Evolutionary conservation across 1,284 basidiomycete genomes (phyloP), one percentile per base, ranked within the genome.

Genomic region (Cryptococcus sp.): DNA sequence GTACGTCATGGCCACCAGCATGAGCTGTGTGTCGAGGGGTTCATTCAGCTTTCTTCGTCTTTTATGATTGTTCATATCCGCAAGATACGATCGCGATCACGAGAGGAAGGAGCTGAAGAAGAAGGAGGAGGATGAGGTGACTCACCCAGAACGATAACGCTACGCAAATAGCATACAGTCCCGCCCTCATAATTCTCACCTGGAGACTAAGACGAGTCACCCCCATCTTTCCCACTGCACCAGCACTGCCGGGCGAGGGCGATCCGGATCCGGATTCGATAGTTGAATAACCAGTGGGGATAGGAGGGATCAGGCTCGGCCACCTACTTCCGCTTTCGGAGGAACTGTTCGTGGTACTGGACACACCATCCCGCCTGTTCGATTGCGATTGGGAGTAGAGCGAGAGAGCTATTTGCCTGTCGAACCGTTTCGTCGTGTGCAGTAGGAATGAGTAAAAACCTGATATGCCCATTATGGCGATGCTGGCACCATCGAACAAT

Each of bases 1-100:
- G 69, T 77, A 81, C 5, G 78, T 78, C 80, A 81, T 81, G 10
- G 79, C 76, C 31, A 79, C 80, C 42, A 81, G 70, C 80, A 81
- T 81, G 60, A 81, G 71, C 77, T 78, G 57, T n/a, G 16, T 1
- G 16, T 19, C 41, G 19, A 42, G 41, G 41, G 19, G 7, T 3
- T 17, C 16, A 42, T 16, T 17, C 41, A 42, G 41, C 42, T 8
- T 19, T 45, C 42, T 8, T 4, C 42, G n/a, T n/a, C 42, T 5
- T 4, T 13, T n/a, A 10, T 31, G 27, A 31, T 10, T 31, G 27
- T 31, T 31, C 27, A n/a, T n/a, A n/a, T n/a, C n/a, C n/a, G n/a
- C n/a, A n/a, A n/a, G n/a, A n/a, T n/a, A n/a, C n/a, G n/a, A n/a
- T n/a, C n/a, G n/a, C n/a, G n/a, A n/a, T 7, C 7, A 39, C 3